These are phyloP conservation scores for Chlorella sp. DNA, from an alignment of 139 green algal genomes.

Conservation along the genomic window DNA sequence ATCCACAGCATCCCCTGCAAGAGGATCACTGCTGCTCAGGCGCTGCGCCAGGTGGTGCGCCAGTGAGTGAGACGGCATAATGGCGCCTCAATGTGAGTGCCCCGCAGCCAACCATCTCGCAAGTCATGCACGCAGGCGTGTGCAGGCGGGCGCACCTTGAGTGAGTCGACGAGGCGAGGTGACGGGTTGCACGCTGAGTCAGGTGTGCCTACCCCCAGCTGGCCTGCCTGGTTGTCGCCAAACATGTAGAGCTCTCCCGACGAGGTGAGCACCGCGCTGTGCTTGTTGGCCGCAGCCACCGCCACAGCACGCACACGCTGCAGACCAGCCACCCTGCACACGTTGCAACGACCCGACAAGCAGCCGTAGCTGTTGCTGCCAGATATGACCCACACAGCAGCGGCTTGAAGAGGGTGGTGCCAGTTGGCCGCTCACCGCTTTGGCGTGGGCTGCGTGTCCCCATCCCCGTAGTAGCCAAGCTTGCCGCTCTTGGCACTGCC, in stretches of 20 bases:
- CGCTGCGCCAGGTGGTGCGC: too few species aligned
- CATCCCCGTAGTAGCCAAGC: slow-evolving; percentile 63
- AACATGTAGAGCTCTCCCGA: slow-evolving; percentile 75
- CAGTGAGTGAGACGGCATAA: too few species aligned
- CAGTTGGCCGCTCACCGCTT: background rate
- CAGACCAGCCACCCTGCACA: slow-evolving; percentile 37
- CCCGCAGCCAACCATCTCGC: too few species aligned
- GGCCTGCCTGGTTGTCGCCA: slow-evolving; percentile 65
- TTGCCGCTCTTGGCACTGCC: slow-evolving; percentile 66
- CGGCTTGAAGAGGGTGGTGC: background rate
- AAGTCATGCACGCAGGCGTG: background rate
- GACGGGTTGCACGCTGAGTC: slow-evolving; percentile 60
- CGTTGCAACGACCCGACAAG: too few species aligned
- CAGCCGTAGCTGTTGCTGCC: too few species aligned
- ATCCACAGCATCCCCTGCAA: too few species aligned
- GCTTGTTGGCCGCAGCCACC: slow-evolving; percentile 79
- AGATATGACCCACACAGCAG: too few species aligned
- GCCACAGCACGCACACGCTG: slow-evolving; percentile 39
- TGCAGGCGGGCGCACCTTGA: slow-evolving; percentile 54
- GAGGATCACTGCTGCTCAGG: too few species aligned
- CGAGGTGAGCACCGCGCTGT: slow-evolving; percentile 68
- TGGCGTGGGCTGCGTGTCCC: slow-evolving; percentile 71
- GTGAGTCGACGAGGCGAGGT: slow-evolving; percentile 69
- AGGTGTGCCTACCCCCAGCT: slow-evolving; percentile 79
- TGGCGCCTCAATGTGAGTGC: too few species aligned